Percentiles rank a stretch among this genome's conserved stretches.
Evolutionary conservation across 352 stramenopile genomes (phyloP).

Genomic region (Blastocystis sp.): DNA sequence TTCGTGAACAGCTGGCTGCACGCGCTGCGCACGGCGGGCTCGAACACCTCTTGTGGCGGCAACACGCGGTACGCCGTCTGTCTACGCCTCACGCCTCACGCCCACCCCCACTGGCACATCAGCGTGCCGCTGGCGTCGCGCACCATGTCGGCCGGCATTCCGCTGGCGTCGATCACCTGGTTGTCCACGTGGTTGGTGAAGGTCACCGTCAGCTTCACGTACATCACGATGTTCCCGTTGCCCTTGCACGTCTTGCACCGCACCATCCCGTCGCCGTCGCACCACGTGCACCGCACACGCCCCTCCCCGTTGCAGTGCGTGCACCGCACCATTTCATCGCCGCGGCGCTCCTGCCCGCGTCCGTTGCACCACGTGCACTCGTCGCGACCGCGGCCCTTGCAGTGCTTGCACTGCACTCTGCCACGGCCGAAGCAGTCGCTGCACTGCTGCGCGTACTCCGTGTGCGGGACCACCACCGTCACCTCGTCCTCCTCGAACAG

Average conservation of each 20-base stretch:
- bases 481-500: conserved; percentile 31
- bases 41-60: conserved; percentile 50
- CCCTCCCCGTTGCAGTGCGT: conserved; percentile 29
- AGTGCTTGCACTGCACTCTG: conserved; percentile 27
- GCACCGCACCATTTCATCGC: background rate
- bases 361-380: conserved; percentile 34
- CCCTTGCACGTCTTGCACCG: conserved; percentile 45
- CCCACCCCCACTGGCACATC: background rate
- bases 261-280: conserved; percentile 23
- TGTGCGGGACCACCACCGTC: conserved; percentile 36
- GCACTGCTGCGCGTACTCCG: conserved; percentile 45
- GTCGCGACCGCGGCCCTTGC: conserved; percentile 5
- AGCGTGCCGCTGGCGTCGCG: conserved; percentile 5
- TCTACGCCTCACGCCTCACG: background rate
- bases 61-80: conserved; percentile 46
- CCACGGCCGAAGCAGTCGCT: conserved; percentile 31
- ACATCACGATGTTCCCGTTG: conserved; percentile 24
- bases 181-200: conserved; percentile 50
- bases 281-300: conserved; percentile 15
- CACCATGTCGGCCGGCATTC: conserved; percentile 29
- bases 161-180: conserved; percentile 17
- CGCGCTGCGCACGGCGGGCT: background rate
- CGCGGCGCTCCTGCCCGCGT: background rate
- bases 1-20: conserved; percentile 54
- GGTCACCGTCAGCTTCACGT: conserved; percentile 41